Conservation (phyloP, 2,329 filamentous ascomycete genomes). For the Mycogone perniciosa region DNA sequence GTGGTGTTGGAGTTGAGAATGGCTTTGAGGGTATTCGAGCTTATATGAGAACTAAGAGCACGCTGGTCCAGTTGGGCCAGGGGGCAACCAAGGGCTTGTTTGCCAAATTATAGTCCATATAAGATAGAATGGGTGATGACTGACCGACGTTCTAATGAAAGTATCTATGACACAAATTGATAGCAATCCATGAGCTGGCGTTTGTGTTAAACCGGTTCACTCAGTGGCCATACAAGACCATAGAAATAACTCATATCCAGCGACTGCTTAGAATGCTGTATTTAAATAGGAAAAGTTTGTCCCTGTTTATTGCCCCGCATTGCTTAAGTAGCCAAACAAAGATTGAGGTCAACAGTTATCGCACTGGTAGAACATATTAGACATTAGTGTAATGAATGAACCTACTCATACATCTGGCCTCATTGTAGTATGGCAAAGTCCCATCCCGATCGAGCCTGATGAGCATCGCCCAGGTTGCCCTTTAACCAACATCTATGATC, state of each 20-base stretch:
- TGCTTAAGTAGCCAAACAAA: too few species aligned
- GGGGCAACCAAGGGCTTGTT: constrained; percentile 62
- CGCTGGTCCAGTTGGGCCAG: constrained; percentile 70
- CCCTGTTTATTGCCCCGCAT: too few species aligned
- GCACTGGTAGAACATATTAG: neutral
- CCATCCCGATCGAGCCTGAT: constrained; percentile 32
- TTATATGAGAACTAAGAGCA: constrained; percentile 84
- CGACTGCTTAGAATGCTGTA: too few species aligned
- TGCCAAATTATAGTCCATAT: constrained; percentile 50
- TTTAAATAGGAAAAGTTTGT: too few species aligned
- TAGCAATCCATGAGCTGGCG: too few species aligned
- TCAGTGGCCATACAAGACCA: too few species aligned
- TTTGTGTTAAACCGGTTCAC: too few species aligned
- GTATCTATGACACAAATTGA: too few species aligned
- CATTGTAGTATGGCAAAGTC: constrained; percentile 35
- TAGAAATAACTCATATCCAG: too few species aligned
- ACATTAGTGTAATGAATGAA: constrained; percentile 1
- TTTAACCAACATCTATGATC: constrained; percentile 41
- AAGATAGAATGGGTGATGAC: too few species aligned
- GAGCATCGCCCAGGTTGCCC: constrained; percentile 27
- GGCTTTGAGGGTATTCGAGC: constrained; percentile 71
- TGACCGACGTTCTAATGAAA: too few species aligned
- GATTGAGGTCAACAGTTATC: too few species aligned
- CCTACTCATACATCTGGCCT: neutral
- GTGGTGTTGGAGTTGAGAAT: constrained; percentile 82